Evolutionary conservation across 805 yeast species (phyloP), one percentile per base, ranked within the genome.

Genomic region (Trichomonascus vanleenenianus): DNA sequence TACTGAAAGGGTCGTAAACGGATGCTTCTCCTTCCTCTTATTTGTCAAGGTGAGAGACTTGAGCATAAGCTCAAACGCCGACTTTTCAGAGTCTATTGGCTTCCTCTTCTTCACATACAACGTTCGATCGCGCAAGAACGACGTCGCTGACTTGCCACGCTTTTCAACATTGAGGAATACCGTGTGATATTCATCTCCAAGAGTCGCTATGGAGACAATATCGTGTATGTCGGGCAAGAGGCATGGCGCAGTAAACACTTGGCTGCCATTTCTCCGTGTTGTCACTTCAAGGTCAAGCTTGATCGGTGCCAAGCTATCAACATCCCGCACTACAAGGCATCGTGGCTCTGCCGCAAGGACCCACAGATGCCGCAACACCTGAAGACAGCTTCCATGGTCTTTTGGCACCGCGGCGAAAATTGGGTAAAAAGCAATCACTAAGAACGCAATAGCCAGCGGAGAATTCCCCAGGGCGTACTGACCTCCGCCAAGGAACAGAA

Each of bases 291-390:
- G 73, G 53, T 40, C 67, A 56, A 61, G 77, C 34, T 65, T 74
- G 31, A 62, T 70, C 51, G 87, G 81, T 34, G 67, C 71, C 3
- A 71, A 75, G 0, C 82, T 73, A 16, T 74, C 75, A 7, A 83
- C 79, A 58, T 88, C 87, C 46, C 93, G 71, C 1, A 83, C 73
- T 3, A 85, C 74, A n/a, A 93, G 65, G 59, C 96, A 87, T 47
- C 96, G 68, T 2, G 83, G 83, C 53, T 82, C 88, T 3, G 83
- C 82, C 0, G 94, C 76, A 49, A 93, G 64, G 1, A 88, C 83
- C 97, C 97, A 93, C 52, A 93, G 82, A 61, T 88, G 94, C 36
- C 95, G 71, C 32, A 88, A 65, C 1, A 94, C 96, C 60, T 87
- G 95, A 44, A 91, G 61, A 58, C 85, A 87, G 16, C 83, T 77